Percentiles rank a stretch among this genome's conserved stretches.
Evolutionary conservation across 768 basidiomycete species (phyloP).

Genomic region (Epithele typhae): DNA sequence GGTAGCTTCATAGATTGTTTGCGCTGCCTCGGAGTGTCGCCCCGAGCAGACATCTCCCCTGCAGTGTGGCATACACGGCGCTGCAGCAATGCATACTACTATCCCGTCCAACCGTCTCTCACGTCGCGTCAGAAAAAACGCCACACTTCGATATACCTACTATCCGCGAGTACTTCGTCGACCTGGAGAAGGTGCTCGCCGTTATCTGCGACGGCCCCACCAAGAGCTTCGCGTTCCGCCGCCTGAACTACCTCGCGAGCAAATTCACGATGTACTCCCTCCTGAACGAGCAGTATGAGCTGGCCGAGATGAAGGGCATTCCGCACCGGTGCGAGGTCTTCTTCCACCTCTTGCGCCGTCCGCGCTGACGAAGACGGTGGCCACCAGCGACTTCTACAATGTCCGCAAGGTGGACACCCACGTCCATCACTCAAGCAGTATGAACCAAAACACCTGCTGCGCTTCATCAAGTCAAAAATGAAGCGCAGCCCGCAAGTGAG

Average conservation of each 20-base stretch:
- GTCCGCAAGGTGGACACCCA: slow-evolving; percentile 98
- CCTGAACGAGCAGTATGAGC: slow-evolving; percentile 89
- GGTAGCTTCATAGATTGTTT: slow-evolving; percentile 1
- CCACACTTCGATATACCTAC: slow-evolving; percentile 78
- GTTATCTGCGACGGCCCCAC: slow-evolving; percentile 95
- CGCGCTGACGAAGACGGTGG: not conserved
- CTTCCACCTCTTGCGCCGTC: not conserved
- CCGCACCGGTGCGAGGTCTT: slow-evolving; percentile 63
- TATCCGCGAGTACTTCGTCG: slow-evolving; percentile 93
- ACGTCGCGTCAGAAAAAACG: slow-evolving; percentile 30
- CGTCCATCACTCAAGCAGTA: slow-evolving; percentile 96
- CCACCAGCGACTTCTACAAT: slow-evolving; percentile 93
- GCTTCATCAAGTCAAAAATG: slow-evolving; percentile 99
- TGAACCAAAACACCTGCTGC: slow-evolving; percentile 99
- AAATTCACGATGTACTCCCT: slow-evolving; percentile 94
- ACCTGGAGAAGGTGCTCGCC: slow-evolving; percentile 85
- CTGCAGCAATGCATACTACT: no score
- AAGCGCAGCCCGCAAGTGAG: slow-evolving; percentile 76
- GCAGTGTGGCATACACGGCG: no score
- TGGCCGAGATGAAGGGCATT: slow-evolving; percentile 93
- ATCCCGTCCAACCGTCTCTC: not conserved
- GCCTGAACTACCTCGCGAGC: slow-evolving; percentile 86
- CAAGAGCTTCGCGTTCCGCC: slow-evolving; percentile 90
- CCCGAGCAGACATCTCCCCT: no score
- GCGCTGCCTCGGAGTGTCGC: no score